These are phyloP conservation scores for Primulina tabacum DNA, from an alignment of 257 asterid species.

Conservation along the genomic window DNA sequence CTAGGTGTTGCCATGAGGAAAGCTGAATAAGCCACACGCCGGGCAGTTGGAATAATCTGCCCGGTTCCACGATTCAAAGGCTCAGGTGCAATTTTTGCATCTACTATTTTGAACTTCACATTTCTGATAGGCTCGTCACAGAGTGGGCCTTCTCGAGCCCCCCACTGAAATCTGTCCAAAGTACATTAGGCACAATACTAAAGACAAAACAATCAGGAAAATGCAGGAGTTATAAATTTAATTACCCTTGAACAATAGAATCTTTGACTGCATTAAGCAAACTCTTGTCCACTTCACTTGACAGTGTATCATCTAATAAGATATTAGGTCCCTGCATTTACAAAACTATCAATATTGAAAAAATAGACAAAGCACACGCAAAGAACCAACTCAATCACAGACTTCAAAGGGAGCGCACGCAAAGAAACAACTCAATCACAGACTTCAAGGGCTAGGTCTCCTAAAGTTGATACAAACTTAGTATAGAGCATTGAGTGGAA, in stretches of 20 bases:
- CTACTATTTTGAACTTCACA: constrained; percentile 92
- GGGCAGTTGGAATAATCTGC: constrained; percentile 95
- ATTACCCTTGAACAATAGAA: constrained; percentile 95
- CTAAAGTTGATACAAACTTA: constrained; percentile 1
- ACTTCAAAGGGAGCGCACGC: background rate
- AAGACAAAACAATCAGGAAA: constrained; percentile 11
- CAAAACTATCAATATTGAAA: constrained; percentile 11
- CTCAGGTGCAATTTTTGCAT: constrained; percentile 93
- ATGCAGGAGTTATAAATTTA: constrained; percentile 9
- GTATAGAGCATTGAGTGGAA: constrained; percentile 11
- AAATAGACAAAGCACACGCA: background rate
- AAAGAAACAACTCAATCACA: constrained; percentile 16
- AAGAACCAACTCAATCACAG: constrained; percentile 17
- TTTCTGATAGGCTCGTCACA: constrained; percentile 98
- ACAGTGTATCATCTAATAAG: constrained; percentile 84
- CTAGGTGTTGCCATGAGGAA: constrained; percentile 97
- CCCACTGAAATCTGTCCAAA: constrained; percentile 90
- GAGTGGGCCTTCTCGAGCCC: constrained; percentile 98
- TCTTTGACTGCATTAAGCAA: constrained; percentile 85
- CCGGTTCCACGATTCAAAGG: constrained; percentile 97
- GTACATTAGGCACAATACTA: background rate
- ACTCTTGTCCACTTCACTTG: constrained; percentile 92
- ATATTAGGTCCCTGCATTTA: constrained; percentile 85
- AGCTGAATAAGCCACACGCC: constrained; percentile 97
- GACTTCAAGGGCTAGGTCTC: background rate